These are phyloP conservation scores for Phylloporus scabripes DNA, from an alignment of 768 basidiomycete genomes.

Conservation along the genomic window DNA sequence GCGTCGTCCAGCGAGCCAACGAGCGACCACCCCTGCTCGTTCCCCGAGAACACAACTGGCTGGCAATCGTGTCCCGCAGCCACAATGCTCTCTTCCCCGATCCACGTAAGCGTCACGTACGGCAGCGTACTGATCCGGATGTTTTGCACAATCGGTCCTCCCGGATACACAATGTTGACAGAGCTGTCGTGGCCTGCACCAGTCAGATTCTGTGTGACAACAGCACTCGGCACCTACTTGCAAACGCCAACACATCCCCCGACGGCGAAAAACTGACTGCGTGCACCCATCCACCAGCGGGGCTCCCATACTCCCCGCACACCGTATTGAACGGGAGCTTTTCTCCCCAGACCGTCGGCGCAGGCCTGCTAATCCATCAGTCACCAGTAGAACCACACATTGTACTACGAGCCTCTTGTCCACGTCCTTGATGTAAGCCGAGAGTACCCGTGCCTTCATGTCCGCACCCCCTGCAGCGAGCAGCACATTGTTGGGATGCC, in stretches of 20 bases:
- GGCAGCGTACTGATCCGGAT: constrained; percentile 79
- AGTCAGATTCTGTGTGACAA: neutral
- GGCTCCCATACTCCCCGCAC: constrained; percentile 87
- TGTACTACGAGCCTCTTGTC: constrained; percentile 69
- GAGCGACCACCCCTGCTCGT: constrained; percentile 70
- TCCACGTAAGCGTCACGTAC: constrained; percentile 81
- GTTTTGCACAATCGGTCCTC: constrained; percentile 62
- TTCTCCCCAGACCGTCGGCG: constrained; percentile 93
- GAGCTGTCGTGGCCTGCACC: constrained; percentile 87
- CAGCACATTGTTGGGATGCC: constrained; percentile 99
- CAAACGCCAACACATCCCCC: constrained; percentile 91
- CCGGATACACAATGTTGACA: constrained; percentile 88
- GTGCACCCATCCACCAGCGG: constrained; percentile 96
- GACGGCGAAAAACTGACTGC: constrained; percentile 93
- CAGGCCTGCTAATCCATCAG: constrained; percentile 51
- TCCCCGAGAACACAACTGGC: constrained; percentile 80
- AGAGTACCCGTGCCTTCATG: constrained; percentile 96
- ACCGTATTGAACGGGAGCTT: constrained; percentile 97
- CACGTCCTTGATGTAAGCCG: constrained; percentile 97
- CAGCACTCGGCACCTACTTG: constrained; percentile 53
- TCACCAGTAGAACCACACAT: neutral
- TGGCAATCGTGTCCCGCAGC: constrained; percentile 98
- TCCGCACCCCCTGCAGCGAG: constrained; percentile 97
- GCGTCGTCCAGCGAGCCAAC: constrained; percentile 83
- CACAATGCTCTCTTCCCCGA: constrained; percentile 71